Evolutionary conservation across 345 rosid species (phyloP), one percentile per base, ranked within the genome.

Genomic region (Ceriops zippeliana): DNA sequence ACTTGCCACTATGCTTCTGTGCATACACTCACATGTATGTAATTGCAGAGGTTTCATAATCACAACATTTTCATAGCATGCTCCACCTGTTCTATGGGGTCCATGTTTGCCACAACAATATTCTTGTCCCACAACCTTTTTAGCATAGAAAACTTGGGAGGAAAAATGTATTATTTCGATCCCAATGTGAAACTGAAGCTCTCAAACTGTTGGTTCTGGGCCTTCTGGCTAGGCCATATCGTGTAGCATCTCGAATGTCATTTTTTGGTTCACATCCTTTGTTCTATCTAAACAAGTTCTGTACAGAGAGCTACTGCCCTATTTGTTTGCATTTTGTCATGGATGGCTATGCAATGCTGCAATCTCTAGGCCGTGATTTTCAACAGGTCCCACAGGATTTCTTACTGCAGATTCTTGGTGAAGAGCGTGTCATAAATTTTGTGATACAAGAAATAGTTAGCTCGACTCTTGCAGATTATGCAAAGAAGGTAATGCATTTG

Each of bases 401-500:
- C 78, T 84, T 88, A 54, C 65, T 84, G 46, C 82, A 83, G 73
- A 66, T 73, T 26, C 83, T 88, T 11, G 89, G 90, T 10, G 79
- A 86, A 76, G 86, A 84, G 5, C 80, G 81, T 0, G 89, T 86
- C 28, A 88, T 83, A 38, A 83, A 84, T 49, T 88, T 88, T 76
- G 88, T 84, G 35, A 76, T 86, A 26, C 82, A 84, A 76, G 88
- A 88, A 79, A 84, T 86, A 69, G 87, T 88, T 28, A 83, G 77
- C 69, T 72, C 88, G n/a, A 84, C 85, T n/a, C 59, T 86, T 66
- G 84, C 88, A 1, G 87, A 86, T 80, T 88, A 81, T 63, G 79
- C 69, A 24, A 75, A 83, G 74, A 83, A 82, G 89, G 93, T 67
- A 72, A 82, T 62, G 51, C 35, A 19, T 66, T 35, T 1, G 17